A percentile compares a stretch with the other conserved stretches of the same genome.
Conservation (phyloP, 805 yeast species). For the Suhomyces canberraensis region DNA sequence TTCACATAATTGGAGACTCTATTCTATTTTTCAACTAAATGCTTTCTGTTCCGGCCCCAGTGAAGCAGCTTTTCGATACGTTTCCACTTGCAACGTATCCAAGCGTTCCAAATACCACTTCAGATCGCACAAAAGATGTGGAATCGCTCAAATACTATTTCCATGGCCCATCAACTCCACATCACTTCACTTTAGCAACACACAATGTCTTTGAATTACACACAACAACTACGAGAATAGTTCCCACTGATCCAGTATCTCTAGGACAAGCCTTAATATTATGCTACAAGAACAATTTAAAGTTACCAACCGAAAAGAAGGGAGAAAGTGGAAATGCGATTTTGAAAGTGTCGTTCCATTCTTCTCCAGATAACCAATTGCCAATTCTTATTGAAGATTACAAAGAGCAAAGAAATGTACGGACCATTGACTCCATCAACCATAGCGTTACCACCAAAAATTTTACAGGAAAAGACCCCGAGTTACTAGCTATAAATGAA, state of each 20-base stretch:
- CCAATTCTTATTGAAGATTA: constrained; percentile 56
- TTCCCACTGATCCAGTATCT: constrained; percentile 62
- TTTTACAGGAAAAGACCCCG: constrained; percentile 5
- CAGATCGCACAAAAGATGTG: constrained; percentile 7
- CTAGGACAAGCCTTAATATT: constrained; percentile 45
- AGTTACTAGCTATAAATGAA: constrained; percentile 13
- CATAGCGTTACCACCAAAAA: constrained; percentile 7
- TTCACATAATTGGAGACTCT: neutral
- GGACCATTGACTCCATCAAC: constrained; percentile 5
- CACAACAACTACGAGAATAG: constrained; percentile 14
- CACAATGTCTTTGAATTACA: constrained; percentile 38
- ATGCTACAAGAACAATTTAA: constrained; percentile 41
- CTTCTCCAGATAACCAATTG: constrained; percentile 47
- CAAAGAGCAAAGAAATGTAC: constrained; percentile 2
- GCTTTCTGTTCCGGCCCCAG: constrained; percentile 37
- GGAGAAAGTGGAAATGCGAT: constrained; percentile 26
- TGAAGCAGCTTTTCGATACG: constrained; percentile 44
- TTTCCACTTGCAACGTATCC: constrained; percentile 51
- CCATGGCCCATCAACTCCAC: constrained; percentile 6
- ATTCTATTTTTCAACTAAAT: constrained; percentile 3
- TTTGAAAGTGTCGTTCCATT: constrained; percentile 45
- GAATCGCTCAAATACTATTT: constrained; percentile 12
- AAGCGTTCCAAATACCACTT: constrained; percentile 23
- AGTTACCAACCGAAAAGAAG: constrained; percentile 33
- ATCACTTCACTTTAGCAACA: constrained; percentile 52